Conservation (phyloP, 169 alveolate species). For the Toxoplasma gondii region DNA sequence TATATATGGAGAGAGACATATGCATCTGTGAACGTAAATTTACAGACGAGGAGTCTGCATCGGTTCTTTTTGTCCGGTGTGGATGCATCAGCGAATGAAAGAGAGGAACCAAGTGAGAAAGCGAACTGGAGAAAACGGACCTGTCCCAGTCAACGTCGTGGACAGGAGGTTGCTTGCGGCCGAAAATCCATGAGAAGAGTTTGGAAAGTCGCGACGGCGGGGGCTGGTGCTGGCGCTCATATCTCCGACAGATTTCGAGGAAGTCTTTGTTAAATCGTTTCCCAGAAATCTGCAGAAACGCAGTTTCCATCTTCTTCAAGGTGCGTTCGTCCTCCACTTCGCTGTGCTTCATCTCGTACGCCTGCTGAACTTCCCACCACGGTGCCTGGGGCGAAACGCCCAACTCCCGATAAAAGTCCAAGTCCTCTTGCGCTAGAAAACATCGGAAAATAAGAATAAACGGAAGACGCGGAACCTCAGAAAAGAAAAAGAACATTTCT, state of each 20-base stretch:
- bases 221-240: background rate
- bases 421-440: background rate
- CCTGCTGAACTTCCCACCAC: constrained; percentile 13
- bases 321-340: background rate
- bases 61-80: too few relatives aligned
- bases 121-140: background rate
- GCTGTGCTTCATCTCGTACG: background rate
- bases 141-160: background rate
- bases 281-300: background rate
- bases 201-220: background rate
- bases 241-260: background rate
- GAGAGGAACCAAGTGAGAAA: too few relatives aligned
- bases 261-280: background rate
- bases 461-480: background rate
- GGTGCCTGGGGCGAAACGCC: constrained; percentile 17
- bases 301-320: background rate
- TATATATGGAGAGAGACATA: background rate
- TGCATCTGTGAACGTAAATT: too few relatives aligned
- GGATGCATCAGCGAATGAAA: too few relatives aligned
- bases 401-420: background rate
- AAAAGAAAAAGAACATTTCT: too few relatives aligned
- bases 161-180: background rate
- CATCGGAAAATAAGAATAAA: background rate
- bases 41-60: too few relatives aligned
- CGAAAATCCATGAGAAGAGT: background rate